phyloP scores from a whole-genome alignment of 1,139 yeast genomes.

The Hemisphaericaspora subhashii region DNA sequence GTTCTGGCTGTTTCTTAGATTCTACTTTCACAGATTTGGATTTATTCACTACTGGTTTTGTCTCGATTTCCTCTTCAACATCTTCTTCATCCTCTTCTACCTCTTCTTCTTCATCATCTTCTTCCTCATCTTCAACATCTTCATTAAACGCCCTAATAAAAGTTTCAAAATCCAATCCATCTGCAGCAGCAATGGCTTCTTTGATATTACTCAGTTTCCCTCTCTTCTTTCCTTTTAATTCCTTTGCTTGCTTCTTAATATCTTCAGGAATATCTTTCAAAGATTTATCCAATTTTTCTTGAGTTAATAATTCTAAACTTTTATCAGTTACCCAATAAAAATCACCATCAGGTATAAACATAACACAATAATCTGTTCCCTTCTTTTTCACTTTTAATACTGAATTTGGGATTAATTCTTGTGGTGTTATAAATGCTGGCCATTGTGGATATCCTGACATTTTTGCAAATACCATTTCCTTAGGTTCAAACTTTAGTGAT shows the following conservation, averaged over 20 bases:
- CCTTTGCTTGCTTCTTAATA: slow-evolving; percentile 15
- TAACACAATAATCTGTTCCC: slow-evolving; percentile 42
- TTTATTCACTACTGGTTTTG: slow-evolving; percentile 10
- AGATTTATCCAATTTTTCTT: slow-evolving; percentile 27
- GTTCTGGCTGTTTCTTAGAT: too few relatives aligned
- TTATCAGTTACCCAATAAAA: slow-evolving; percentile 48
- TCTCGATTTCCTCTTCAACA: slow-evolving; percentile 20
- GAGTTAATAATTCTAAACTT: slow-evolving; percentile 33
- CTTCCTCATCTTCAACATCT: slow-evolving; percentile 26
- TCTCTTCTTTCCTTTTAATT: slow-evolving; percentile 18
- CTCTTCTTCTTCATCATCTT: slow-evolving; percentile 29
- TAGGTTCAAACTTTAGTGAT: slow-evolving; percentile 25
- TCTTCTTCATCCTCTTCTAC: slow-evolving; percentile 31
- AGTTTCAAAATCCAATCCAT: slow-evolving; percentile 36
- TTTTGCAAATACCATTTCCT: slow-evolving; percentile 44
- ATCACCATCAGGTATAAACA: slow-evolving; percentile 51
- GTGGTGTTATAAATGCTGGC: slow-evolving; percentile 52
- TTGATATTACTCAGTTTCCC: slow-evolving; percentile 34
- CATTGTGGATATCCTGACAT: slow-evolving; percentile 52
- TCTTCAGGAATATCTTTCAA: slow-evolving; percentile 30
- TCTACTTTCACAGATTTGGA: too few relatives aligned
- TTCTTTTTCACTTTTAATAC: slow-evolving; percentile 42
- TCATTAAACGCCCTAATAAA: slow-evolving; percentile 36
- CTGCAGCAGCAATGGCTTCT: slow-evolving; percentile 44
- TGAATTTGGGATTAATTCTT: slow-evolving; percentile 36